Conservation (phyloP, 768 basidiomycete species). For the Auricularia sp. region DNA sequence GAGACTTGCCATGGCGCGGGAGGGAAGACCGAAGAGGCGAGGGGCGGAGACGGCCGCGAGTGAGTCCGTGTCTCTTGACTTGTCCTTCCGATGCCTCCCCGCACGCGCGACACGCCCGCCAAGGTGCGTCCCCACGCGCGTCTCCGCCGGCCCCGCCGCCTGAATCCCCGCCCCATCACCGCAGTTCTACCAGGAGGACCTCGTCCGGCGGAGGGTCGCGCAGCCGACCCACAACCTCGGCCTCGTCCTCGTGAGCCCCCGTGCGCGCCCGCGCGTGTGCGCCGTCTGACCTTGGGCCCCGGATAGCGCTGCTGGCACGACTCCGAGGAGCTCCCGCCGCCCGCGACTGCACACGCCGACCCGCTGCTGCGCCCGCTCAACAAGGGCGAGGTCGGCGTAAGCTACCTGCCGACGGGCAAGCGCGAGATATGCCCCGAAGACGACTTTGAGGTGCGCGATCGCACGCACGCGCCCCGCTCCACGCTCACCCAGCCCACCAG, state of each 20-base stretch:
- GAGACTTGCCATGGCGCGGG: background rate
- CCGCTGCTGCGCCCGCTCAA: slow-evolving; percentile 65
- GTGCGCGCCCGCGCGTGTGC: background rate
- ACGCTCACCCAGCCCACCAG: background rate
- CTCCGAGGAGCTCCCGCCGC: slow-evolving; percentile 54
- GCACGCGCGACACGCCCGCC: background rate
- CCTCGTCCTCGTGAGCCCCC: slow-evolving; percentile 50
- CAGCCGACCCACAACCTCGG: slow-evolving; percentile 34
- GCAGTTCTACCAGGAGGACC: slow-evolving; percentile 61
- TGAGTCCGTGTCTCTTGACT: background rate
- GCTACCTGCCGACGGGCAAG: slow-evolving; percentile 43
- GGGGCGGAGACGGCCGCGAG: background rate
- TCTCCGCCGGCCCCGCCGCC: background rate
- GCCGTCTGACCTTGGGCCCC: slow-evolving; percentile 1
- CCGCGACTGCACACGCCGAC: slow-evolving; percentile 34
- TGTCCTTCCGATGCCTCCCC: background rate
- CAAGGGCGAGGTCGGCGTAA: slow-evolving; percentile 76
- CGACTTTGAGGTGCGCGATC: slow-evolving; percentile 60
- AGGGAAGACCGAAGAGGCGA: background rate
- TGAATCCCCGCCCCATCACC: background rate
- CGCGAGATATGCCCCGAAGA: slow-evolving; percentile 67
- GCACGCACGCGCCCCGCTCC: slow-evolving; percentile 20
- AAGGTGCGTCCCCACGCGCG: background rate
- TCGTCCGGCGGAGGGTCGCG: slow-evolving; percentile 37
- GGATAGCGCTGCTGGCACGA: slow-evolving; percentile 81